phyloP scores from a whole-genome alignment of 2,329 filamentous ascomycete genomes.

The Ustulina deusta region DNA sequence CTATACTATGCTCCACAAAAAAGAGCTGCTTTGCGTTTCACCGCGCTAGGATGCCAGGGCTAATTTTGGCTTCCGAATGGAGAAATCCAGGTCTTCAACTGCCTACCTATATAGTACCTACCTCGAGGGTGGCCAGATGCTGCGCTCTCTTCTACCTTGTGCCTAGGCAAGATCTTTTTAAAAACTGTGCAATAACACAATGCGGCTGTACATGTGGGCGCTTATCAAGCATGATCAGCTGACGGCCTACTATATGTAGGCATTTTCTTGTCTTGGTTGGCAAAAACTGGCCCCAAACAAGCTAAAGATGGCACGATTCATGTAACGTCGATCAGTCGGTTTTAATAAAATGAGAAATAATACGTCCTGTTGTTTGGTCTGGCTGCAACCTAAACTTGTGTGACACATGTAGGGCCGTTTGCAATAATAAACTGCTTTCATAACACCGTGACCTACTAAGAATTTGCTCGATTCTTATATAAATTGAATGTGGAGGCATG shows the following conservation, averaged over 20 bases:
- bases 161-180: not conserved
- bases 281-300: conserved; percentile 16
- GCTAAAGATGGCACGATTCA: conserved; percentile 40
- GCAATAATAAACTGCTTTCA: too few relatives aligned
- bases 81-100: too few relatives aligned
- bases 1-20: conserved; percentile 7
- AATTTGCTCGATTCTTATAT: too few relatives aligned
- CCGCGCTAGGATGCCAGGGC: conserved; percentile 17
- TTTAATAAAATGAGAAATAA: conserved; percentile 19
- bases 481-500: too few relatives aligned
- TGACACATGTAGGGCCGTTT: too few relatives aligned
- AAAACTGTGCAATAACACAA: not conserved
- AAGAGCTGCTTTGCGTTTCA: conserved; percentile 10
- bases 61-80: conserved; percentile 1
- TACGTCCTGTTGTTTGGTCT: not conserved
- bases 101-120: too few relatives aligned
- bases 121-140: too few relatives aligned
- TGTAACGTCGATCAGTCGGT: conserved; percentile 37
- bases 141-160: not conserved
- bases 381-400: too few relatives aligned
- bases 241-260: conserved; percentile 23
- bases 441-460: too few relatives aligned
- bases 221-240: conserved; percentile 28
- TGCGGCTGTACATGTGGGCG: not conserved
- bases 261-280: conserved; percentile 9